Evolutionary conservation across 2,329 filamentous ascomycete species (phyloP).

Genomic region (Fusarium nanum): DNA sequence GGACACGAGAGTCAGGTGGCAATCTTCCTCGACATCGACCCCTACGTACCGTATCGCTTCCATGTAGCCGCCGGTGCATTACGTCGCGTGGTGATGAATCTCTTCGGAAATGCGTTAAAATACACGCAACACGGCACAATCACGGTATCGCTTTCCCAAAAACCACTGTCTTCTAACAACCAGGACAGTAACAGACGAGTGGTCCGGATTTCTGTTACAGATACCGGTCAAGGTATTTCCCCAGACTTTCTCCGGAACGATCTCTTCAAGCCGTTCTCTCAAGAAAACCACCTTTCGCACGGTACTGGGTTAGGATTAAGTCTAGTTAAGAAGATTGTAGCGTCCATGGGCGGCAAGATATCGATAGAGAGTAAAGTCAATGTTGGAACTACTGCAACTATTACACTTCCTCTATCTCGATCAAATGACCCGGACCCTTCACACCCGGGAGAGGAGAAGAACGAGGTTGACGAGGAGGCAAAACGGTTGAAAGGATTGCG

Average conservation of each 20-base stretch:
- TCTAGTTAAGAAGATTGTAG: conserved; percentile 70
- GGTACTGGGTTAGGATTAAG: conserved; percentile 74
- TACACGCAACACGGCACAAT: conserved; percentile 60
- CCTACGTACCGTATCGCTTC: conserved; percentile 62
- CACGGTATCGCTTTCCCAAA: conserved; percentile 45
- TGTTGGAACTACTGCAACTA: conserved; percentile 52
- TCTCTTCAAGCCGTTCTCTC: conserved; percentile 73
- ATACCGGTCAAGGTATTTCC: conserved; percentile 74
- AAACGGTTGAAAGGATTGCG: conserved; percentile 47
- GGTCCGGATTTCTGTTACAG: conserved; percentile 62
- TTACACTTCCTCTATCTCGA: conserved; percentile 48
- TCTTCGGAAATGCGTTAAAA: conserved; percentile 72
- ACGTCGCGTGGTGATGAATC: conserved; percentile 69
- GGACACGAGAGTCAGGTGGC: conserved; percentile 37
- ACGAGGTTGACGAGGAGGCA: conserved; percentile 48
- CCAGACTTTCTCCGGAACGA: conserved; percentile 70
- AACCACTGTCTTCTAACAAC: conserved; percentile 1
- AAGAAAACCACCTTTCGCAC: conserved; percentile 70
- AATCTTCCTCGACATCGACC: conserved; percentile 55
- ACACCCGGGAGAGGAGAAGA: conserved; percentile 27
- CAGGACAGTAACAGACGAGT: conserved; percentile 5
- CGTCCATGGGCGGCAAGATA: conserved; percentile 69
- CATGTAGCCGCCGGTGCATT: conserved; percentile 64
- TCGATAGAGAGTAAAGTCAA: conserved; percentile 61
- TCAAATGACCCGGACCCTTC: background rate